Evolutionary conservation across 257 asterid genomes (phyloP).

Genomic region (Ajuga chamaepitys): DNA sequence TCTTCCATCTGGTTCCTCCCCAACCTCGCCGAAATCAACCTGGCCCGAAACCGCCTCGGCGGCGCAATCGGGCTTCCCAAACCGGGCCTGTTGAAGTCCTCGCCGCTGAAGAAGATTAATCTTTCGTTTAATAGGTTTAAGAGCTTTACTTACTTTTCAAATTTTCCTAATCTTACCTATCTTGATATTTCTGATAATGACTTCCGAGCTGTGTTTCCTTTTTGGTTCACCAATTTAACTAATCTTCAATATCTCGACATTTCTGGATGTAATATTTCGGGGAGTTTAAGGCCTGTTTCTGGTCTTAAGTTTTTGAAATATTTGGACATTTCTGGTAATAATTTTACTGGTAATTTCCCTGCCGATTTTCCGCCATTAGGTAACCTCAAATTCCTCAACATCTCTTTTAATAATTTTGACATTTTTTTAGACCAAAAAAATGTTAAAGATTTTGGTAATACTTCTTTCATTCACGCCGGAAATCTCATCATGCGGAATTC

Average conservation of each 20-base stretch:
- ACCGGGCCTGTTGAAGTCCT: conserved; percentile 8
- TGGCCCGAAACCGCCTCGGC: conserved; percentile 68
- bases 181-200: conserved; percentile 61
- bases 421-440: conserved; percentile 30
- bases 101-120: conserved; percentile 39
- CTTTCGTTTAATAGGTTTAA: conserved; percentile 73
- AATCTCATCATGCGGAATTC: conserved; percentile 10
- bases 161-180: conserved; percentile 30
- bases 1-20: conserved; percentile 53
- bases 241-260: conserved; percentile 49
- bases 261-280: conserved; percentile 58
- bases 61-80: conserved; percentile 38
- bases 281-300: conserved; percentile 42
- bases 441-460: conserved; percentile 28
- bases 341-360: conserved; percentile 51
- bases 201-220: conserved; percentile 30
- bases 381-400: conserved; percentile 48
- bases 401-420: conserved; percentile 64
- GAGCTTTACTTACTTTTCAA: conserved; percentile 35
- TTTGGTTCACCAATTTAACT: conserved; percentile 52
- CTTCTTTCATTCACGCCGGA: conserved; percentile 63
- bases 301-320: conserved; percentile 30
- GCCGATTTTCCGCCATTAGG: conserved; percentile 51
- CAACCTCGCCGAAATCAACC: conserved; percentile 39
- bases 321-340: conserved; percentile 55